Percentiles rank a stretch among this genome's conserved stretches.
These are phyloP conservation scores for Auricularia sp. DNA, from an alignment of 768 basidiomycete species.

Conservation along the genomic window DNA sequence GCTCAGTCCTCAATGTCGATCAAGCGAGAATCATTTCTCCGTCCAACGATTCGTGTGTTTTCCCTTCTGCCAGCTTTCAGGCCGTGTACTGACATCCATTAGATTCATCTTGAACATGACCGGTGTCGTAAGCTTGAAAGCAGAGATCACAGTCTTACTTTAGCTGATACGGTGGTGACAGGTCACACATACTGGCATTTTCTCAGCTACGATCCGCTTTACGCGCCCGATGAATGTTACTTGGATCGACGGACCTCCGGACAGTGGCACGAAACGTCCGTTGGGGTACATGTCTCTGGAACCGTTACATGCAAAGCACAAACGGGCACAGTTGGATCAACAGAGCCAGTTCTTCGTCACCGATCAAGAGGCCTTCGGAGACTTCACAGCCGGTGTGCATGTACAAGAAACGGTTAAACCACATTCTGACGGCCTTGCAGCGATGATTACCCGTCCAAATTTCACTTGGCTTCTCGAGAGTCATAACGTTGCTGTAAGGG, in stretches of 20 bases:
- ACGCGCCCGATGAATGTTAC: slow-evolving; percentile 38
- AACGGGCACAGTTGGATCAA: slow-evolving; percentile 40
- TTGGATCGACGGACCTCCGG: neutral
- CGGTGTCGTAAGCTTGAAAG: slow-evolving; percentile 37
- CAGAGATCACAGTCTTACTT: neutral
- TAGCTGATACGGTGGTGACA: slow-evolving; percentile 15
- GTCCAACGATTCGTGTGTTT: slow-evolving; percentile 45
- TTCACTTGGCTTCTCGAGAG: slow-evolving; percentile 62
- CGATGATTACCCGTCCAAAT: slow-evolving; percentile 54
- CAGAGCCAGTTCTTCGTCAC: slow-evolving; percentile 36
- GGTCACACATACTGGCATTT: slow-evolving; percentile 59
- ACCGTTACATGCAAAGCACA: slow-evolving; percentile 22
- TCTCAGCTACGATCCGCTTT: slow-evolving; percentile 55
- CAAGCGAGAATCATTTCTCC: slow-evolving; percentile 42
- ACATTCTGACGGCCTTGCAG: slow-evolving; percentile 2
- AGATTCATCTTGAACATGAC: slow-evolving; percentile 46
- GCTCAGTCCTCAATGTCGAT: slow-evolving; percentile 43
- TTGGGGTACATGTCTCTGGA: neutral
- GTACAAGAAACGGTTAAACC: neutral
- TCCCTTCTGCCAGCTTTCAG: neutral
- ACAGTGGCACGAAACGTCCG: neutral
- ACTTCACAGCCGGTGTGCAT: slow-evolving; percentile 34
- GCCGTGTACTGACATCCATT: neutral
- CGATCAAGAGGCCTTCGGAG: slow-evolving; percentile 40
- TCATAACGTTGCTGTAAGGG: slow-evolving; percentile 49